Conservation (phyloP, 192 early-diverging fungal genomes). For the Backusella australiensis region DNA sequence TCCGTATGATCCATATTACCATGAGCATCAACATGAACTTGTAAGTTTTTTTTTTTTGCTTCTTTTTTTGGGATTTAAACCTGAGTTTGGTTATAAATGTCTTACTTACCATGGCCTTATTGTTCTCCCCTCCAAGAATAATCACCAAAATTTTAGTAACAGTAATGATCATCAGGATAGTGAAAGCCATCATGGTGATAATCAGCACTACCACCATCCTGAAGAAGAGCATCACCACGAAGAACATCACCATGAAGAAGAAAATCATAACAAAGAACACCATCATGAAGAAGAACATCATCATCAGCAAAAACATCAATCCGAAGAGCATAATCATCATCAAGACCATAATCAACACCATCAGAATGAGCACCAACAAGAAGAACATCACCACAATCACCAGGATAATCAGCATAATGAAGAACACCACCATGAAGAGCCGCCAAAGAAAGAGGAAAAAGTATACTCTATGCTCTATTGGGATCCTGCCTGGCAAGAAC, state of each 20-base stretch:
- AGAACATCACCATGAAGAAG: background rate
- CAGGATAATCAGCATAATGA: background rate
- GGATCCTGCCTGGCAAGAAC: constrained; percentile 20
- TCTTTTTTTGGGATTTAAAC: background rate
- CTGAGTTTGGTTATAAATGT: background rate
- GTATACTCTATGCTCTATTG: constrained; percentile 22
- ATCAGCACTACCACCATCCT: background rate
- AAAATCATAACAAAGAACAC: background rate
- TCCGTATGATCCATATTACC: background rate
- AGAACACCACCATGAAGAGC: background rate
- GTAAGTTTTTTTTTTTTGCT: background rate
- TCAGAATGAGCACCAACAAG: background rate
- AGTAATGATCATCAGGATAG: background rate
- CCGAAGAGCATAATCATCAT: background rate
- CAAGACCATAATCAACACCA: background rate
- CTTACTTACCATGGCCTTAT: background rate
- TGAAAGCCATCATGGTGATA: background rate
- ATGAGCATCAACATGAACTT: background rate
- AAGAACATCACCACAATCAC: background rate
- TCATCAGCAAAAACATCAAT: background rate
- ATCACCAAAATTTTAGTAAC: background rate
- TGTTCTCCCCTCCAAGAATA: background rate
- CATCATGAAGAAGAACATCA: background rate
- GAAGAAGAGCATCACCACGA: background rate
- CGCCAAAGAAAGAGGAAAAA: background rate